These are phyloP conservation scores for Moelleriella libera DNA, from an alignment of 2,329 filamentous ascomycete species.

Conservation along the genomic window DNA sequence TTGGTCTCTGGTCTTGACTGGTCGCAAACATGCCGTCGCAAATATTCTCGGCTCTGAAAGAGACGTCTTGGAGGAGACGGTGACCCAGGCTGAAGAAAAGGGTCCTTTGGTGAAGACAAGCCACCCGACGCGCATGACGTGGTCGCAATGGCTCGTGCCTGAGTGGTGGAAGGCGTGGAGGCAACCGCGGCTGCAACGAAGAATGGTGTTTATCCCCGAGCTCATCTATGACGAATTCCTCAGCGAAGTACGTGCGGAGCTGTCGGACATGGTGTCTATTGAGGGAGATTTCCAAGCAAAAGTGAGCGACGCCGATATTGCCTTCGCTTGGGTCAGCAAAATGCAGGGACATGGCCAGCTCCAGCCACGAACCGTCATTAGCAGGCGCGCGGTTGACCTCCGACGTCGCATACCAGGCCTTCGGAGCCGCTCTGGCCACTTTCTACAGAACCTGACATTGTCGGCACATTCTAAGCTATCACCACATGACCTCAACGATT, in stretches of 20 bases:
- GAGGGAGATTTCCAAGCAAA: neutral
- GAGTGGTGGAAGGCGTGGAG: conserved; percentile 1
- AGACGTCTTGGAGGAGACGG: conserved; percentile 1
- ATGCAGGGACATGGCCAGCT: conserved; percentile 1
- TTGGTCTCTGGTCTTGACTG: conserved; percentile 4
- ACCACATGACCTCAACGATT: neutral
- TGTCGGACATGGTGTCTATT: neutral
- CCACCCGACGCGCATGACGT: neutral
- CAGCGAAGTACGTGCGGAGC: conserved; percentile 2
- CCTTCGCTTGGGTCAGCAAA: conserved; percentile 4
- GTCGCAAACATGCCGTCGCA: neutral
- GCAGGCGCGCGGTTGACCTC: conserved; percentile 1
- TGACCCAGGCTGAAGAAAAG: conserved; percentile 1
- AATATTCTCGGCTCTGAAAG: neutral
- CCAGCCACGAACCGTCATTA: neutral
- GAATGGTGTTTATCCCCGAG: conserved; percentile 5
- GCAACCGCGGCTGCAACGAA: neutral
- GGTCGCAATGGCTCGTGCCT: neutral
- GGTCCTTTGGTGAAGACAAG: neutral
- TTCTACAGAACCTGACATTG: conserved; percentile 4
- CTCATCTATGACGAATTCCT: conserved; percentile 2
- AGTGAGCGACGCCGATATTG: conserved; percentile 3
- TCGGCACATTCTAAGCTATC: conserved; percentile 1
- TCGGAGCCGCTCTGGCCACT: conserved; percentile 3
- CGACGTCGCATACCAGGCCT: conserved; percentile 2